These are phyloP conservation scores for Aspergillus chevalieri DNA, from an alignment of 2,329 filamentous ascomycete genomes.

Conservation along the genomic window DNA sequence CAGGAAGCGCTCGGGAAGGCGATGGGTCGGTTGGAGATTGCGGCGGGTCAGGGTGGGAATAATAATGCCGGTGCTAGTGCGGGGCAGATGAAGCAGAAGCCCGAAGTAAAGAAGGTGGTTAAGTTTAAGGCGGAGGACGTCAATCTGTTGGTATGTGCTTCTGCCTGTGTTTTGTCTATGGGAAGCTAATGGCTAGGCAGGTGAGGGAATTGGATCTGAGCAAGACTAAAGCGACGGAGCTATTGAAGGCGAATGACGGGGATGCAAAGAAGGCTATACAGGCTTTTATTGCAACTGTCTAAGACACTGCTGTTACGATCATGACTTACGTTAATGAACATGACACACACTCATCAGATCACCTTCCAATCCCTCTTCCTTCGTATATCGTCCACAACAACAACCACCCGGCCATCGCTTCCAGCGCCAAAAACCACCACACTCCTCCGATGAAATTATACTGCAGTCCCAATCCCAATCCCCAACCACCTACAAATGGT, in stretches of 20 bases:
- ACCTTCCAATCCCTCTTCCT: slow-evolving; percentile 55
- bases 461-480: slow-evolving; percentile 48
- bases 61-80: slow-evolving; percentile 2
- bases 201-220: slow-evolving; percentile 42
- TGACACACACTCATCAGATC: slow-evolving; percentile 5
- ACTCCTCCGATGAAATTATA: slow-evolving; percentile 51
- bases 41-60: slow-evolving; percentile 18
- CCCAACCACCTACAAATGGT: slow-evolving; percentile 50
- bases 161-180: neutral
- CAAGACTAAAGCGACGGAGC: slow-evolving; percentile 43
- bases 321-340: neutral
- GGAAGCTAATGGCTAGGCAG: slow-evolving; percentile 17
- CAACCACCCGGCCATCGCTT: slow-evolving; percentile 53
- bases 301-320: neutral
- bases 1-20: slow-evolving; percentile 46
- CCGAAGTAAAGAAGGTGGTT: slow-evolving; percentile 31
- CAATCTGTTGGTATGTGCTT: slow-evolving; percentile 36
- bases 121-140: slow-evolving; percentile 44
- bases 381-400: slow-evolving; percentile 59
- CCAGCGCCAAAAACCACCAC: slow-evolving; percentile 52
- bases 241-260: slow-evolving; percentile 42
- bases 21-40: slow-evolving; percentile 45
- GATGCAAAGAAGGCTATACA: slow-evolving; percentile 37
- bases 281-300: slow-evolving; percentile 33
- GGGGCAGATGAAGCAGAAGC: slow-evolving; percentile 12